Evolutionary conservation across 164 flowering plant species (phyloP), one percentile per base, ranked within the genome.

Genomic region (Stephania cephalantha): DNA sequence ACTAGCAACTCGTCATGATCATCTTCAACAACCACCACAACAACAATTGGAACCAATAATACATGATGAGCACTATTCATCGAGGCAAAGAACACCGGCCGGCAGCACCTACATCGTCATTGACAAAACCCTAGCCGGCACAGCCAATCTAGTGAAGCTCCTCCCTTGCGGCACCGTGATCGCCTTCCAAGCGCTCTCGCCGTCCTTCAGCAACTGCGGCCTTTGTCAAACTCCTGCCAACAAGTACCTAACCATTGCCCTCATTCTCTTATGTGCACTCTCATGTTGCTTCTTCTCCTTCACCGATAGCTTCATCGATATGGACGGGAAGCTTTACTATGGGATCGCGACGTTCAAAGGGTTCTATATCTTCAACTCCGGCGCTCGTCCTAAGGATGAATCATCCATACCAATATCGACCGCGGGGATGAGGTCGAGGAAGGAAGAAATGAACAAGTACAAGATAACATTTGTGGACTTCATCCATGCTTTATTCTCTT

Each of bases 401-500:
- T 35, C 42, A 35, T 35, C 4, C 1, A 4, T 35, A 35, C 42
- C 42, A 35, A 2, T 7, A 55, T 46, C 12, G 68, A 69, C 7
- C 46, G 42, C 1, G 46, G 31, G 30, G 48, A 46, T 50, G 18
- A 7, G 4, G 18, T 15, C 7, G 15, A 46, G 66, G 9, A 20
- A 12, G 13, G 69, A 69, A 20, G 46, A 76, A 77, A 12, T 30
- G 79, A 15, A 15, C 5, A 84, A 75, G 80, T 81, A 63, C 17
- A 82, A 64, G 35, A 64, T 88, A 17, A 71, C 69, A 17, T 15
- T 50, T 8, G 44, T 83, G 3, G 89, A 88, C 52, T 83, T 83
- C 45, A 78, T 88, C 52, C 89, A 85, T 72, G 90, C 90, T 0
- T 71, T 85, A 68, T 71, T 76, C 48, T 86, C 88, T 0, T 69